Evolutionary conservation across 768 basidiomycete genomes (phyloP), one percentile per base, ranked within the genome.

Genomic region (Lyophyllum semitale): DNA sequence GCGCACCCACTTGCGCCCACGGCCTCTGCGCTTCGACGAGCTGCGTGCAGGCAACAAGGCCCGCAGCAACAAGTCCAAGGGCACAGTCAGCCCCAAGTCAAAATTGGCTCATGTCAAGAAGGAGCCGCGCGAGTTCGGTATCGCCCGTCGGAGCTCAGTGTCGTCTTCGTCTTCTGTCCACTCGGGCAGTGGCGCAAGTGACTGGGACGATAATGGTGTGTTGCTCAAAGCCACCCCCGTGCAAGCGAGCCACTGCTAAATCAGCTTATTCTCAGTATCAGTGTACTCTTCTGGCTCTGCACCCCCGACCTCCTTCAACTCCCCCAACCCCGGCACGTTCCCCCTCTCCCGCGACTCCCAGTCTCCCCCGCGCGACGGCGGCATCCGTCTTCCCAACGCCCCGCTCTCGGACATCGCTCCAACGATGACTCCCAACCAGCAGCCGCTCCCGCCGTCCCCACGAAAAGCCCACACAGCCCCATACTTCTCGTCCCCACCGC

Each of bases 11-110:
- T 71, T 93, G 52, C 83, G 92, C 22, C 84, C 91, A 4, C 81
- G 92, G 12, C 92, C 92, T 8, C 78, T 93, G 17, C 87, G 91
- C 51, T 93, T 94, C 59, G 92, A 93, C 68, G 92, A 93, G 70
- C 81, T 94, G 38, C 84, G 91, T 5, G 87, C 90, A 0, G 91
- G 91, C n/a, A 87, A 87, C 72, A 93, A 93, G 73, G 84, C 88
- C 12, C 81, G 91, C 57, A 22, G 44, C 8, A 91, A 85, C 71
- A 76, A 78, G 48, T 70, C 64, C 25, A 77, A 67, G 56, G 72
- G 63, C 53, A 64, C 66, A 7, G 56, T 67, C 41, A 79, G 71
- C 58, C 73, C 77, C 0, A 78, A 77, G 54, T 63, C 64, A 50
- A 72, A 73, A 54, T 43, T 65, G 30, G 54, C 66, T 61, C 58